Percentiles rank a stretch among this genome's conserved stretches.
Conservation (phyloP, 108 stramenopile species). For the Nannochloropsis oceanica region DNA sequence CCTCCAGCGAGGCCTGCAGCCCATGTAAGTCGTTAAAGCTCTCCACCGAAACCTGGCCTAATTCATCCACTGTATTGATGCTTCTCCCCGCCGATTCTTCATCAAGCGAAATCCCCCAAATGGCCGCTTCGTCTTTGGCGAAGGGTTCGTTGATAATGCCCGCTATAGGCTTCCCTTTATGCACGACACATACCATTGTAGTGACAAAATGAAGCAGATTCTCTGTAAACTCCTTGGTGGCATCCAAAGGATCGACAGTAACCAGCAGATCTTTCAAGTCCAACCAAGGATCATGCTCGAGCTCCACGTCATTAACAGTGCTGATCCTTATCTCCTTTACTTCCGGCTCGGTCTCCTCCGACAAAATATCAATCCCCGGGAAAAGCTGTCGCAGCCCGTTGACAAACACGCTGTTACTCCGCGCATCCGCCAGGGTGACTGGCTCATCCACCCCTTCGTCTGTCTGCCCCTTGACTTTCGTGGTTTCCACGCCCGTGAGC, state of each 20-base stretch:
- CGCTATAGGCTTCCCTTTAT: conserved; percentile 18
- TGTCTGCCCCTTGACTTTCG: conserved; percentile 23
- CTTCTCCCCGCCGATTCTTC: background rate
- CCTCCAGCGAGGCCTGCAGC: background rate
- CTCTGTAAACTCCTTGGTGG: conserved; percentile 32
- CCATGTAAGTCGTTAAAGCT: background rate
- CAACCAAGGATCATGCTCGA: background rate
- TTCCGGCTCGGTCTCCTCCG: conserved; percentile 27
- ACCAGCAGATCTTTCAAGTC: conserved; percentile 7
- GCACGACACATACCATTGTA: conserved; percentile 29
- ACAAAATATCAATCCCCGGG: conserved; percentile 9
- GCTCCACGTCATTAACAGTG: background rate
- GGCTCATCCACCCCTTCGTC: conserved; percentile 31
- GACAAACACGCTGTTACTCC: conserved; percentile 11
- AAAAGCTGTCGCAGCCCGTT: conserved; percentile 9
- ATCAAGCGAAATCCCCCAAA: background rate
- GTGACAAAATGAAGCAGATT: conserved; percentile 21
- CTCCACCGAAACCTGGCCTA: too few relatives aligned
- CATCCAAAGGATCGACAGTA: conserved; percentile 23
- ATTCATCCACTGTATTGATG: too few relatives aligned
- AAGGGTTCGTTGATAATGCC: conserved; percentile 28
- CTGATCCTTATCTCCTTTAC: background rate
- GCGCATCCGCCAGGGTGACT: conserved; percentile 18
- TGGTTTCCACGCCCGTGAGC: background rate
- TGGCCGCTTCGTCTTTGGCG: background rate